Evolutionary conservation across 2,329 filamentous ascomycete species (phyloP), one percentile per base, ranked within the genome.

Genomic region (Trichophyton benhamiae): DNA sequence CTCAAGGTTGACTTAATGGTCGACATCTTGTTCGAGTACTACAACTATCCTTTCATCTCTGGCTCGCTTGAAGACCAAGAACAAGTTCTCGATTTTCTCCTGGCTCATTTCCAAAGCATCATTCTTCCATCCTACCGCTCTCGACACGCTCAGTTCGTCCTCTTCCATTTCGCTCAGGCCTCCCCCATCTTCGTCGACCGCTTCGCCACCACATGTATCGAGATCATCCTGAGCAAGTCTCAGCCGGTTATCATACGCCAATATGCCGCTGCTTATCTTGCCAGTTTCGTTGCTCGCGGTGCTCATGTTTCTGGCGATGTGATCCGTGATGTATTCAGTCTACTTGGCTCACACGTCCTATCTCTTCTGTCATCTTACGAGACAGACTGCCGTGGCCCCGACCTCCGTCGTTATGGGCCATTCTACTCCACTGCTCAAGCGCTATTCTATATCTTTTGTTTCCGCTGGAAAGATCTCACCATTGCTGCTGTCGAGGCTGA

Each of bases 361-460:
- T 79, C 82, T 46, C 85, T 94, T 68, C 86, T 89, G n/a, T 72
- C 78, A 13, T 79, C 84, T 55, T 87, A 91, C 71, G 88, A 95
- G 71, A 78, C 82, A 3, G 78, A 80, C 33, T 95, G 91, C 71
- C 85, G 85, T 15, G 91, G 90, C 2, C 94, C 94, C 0, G 91
- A 99, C 72, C 82, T 95, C 61, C 85, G 87, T 64, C 86, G 87
- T 55, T 96, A 92, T 71, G 84, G 86, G 57, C 84, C 87, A 13
- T 96, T 95, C 75, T 96, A 96, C 72, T 86, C 88, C 17, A 84
- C 91, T 57, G 85, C 88, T n/a, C 91, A 96, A 73, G 91, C 91
- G 1, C 79, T 95, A 2, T 82, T 96, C 25, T 96, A 96, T 77
- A 92, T 95, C 63, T 96, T 95, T 75, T 99, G 94, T 78, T 99